Evolutionary conservation across 805 yeast species (phyloP), one percentile per base, ranked within the genome.

Genomic region (Starmerella geochares): DNA sequence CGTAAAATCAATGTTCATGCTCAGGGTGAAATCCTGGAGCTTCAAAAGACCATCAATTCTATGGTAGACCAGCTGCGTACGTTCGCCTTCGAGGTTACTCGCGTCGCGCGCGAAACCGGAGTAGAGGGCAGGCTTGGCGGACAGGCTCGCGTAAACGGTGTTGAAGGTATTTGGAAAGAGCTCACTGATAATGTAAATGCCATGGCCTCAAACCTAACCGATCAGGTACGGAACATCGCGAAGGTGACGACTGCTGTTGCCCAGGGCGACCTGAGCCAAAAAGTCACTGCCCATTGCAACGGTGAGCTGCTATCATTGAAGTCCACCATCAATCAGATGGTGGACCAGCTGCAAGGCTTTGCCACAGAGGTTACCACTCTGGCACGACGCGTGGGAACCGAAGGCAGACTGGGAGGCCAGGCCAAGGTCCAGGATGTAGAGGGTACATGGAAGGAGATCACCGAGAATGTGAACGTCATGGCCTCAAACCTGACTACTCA

Each of bases 41-140:
- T 86, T 54, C 94, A 85, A 64, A 83, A 82, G 70, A 86, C 94
- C 8, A 85, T 85, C 60, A 86, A 86, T 62, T 78, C 87, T 52
- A 86, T 84, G 92, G 92, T 84, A 66, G 90, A 83, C 62, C 92
- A 84, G 63, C 74, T 84, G 58, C 71, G 88, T 58, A 80, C 82
- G 21, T 84, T 84, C 67, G 90, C 92, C 1, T 81, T 83, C 58
- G 94, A 86, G 65, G 94, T 85, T 32, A 80, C 90, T 2, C 77
- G 87, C 53, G 94, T 85, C 11, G 90, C 94, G 2, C 73, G 92
- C 52, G 94, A 86, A 65, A 87, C 87, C 20, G 95, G 95, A 64
- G 94, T 85, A 16, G 84, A 84, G 58, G 95, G 95, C 54, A 75
- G 86, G 45, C 71, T 85, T 47, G 95, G 95, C 47, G 95, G 95